These are phyloP conservation scores for Hypomontagnella submonticulosa DNA, from an alignment of 495 filamentous ascomycete species.

Conservation along the genomic window DNA sequence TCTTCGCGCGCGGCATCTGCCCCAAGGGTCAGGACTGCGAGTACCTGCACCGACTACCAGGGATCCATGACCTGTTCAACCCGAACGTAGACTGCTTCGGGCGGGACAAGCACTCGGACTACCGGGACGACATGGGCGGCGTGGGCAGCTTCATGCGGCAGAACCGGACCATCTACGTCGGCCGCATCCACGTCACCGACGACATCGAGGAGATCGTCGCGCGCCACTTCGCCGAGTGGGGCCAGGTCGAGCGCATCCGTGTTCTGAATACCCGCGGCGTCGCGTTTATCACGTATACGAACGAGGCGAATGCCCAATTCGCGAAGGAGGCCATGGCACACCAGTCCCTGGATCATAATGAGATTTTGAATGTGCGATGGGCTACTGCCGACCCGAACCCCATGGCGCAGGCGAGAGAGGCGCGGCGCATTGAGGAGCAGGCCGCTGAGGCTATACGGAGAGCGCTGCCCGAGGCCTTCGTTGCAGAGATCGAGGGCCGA, in stretches of 20 bases:
- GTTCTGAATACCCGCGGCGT: constrained; percentile 94
- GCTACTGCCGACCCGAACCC: constrained; percentile 97
- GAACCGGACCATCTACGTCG: constrained; percentile 92
- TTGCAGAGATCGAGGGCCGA: constrained; percentile 92
- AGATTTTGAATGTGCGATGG: constrained; percentile 97
- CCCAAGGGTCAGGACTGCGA: constrained; percentile 91
- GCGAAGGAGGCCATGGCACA: constrained; percentile 90
- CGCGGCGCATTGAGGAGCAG: constrained; percentile 90
- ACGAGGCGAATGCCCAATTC: constrained; percentile 88
- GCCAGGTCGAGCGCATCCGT: constrained; percentile 84
- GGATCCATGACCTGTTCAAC: constrained; percentile 83
- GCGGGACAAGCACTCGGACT: constrained; percentile 85
- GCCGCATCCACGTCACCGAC: constrained; percentile 93
- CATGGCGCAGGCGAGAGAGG: constrained; percentile 92
- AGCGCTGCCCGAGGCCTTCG: constrained; percentile 90
- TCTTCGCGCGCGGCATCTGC: constrained; percentile 85
- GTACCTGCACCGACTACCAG: constrained; percentile 89
- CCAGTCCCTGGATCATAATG: constrained; percentile 85
- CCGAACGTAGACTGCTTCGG: constrained; percentile 95
- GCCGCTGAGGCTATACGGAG: constrained; percentile 94
- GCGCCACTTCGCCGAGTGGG: constrained; percentile 94
- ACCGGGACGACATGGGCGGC: constrained; percentile 96
- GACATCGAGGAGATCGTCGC: constrained; percentile 98
- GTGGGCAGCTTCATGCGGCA: constrained; percentile 90
- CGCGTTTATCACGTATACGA: constrained; percentile 80